These are phyloP conservation scores for Exophiala sp. DNA, from an alignment of 2,329 filamentous ascomycete genomes.

Conservation along the genomic window DNA sequence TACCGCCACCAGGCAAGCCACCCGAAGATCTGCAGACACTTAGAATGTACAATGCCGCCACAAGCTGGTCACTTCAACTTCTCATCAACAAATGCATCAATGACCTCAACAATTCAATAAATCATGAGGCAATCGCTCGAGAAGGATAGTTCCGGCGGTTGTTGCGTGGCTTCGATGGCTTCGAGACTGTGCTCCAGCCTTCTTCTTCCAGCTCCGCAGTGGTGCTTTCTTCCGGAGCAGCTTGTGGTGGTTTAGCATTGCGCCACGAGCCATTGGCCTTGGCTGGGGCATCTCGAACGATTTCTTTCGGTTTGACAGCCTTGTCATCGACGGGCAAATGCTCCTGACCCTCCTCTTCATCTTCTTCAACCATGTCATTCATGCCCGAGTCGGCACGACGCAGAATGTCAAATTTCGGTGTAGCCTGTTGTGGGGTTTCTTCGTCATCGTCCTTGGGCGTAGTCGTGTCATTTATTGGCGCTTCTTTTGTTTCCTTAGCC, in stretches of 20 bases:
- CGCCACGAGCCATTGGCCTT: slow-evolving; percentile 44
- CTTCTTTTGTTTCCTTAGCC: background rate
- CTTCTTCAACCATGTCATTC: slow-evolving; percentile 48
- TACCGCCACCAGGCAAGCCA: background rate
- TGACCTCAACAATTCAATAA: slow-evolving; percentile 35
- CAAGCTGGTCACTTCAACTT: background rate
- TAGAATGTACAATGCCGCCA: slow-evolving; percentile 13
- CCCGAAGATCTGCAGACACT: no score
- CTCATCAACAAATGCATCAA: background rate
- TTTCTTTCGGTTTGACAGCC: slow-evolving; percentile 55
- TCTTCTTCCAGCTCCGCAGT: slow-evolving; percentile 40
- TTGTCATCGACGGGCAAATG: slow-evolving; percentile 42
- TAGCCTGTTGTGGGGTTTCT: slow-evolving; percentile 29
- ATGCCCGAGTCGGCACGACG: slow-evolving; percentile 49
- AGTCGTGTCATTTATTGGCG: slow-evolving; percentile 31
- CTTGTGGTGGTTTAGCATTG: slow-evolving; percentile 21
- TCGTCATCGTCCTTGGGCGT: slow-evolving; percentile 25
- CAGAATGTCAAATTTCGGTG: slow-evolving; percentile 54
- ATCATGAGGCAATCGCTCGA: slow-evolving; percentile 39
- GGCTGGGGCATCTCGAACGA: slow-evolving; percentile 43
- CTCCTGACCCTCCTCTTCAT: slow-evolving; percentile 45
- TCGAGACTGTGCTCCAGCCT: slow-evolving; percentile 48
- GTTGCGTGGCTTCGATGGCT: slow-evolving; percentile 39
- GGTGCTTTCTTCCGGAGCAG: slow-evolving; percentile 31
- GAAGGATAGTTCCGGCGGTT: slow-evolving; percentile 40